Evolutionary conservation across 352 stramenopile genomes (phyloP).

Genomic region (Globisporangium lucens): DNA sequence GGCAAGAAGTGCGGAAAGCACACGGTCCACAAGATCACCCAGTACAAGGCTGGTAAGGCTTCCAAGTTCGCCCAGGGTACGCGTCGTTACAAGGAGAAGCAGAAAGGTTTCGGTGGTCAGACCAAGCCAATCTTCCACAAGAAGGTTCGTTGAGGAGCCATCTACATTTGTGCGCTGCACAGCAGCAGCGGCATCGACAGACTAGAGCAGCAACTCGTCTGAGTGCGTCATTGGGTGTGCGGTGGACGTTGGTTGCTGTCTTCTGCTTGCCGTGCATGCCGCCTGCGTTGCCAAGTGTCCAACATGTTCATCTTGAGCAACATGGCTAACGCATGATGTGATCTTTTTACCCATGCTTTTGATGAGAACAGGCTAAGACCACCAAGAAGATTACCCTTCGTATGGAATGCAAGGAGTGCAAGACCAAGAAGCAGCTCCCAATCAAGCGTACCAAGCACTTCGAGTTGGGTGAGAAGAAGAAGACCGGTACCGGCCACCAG

Average conservation of each 20-base stretch:
- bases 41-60: constrained; percentile 99
- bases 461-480: constrained; percentile 99
- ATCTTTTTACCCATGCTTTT: not conserved
- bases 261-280: not conserved
- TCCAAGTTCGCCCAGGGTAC: constrained; percentile 98
- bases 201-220: not conserved
- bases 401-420: constrained; percentile 99
- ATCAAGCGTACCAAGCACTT: constrained; percentile 99
- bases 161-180: not conserved
- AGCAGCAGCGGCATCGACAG: not conserved
- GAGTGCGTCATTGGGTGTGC: not conserved
- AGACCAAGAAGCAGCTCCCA: constrained; percentile 98
- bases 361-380: constrained; percentile 92
- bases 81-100: constrained; percentile 99
- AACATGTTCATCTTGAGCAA: not conserved
- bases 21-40: constrained; percentile 99
- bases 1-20: constrained; percentile 99
- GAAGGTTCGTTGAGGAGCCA: constrained; percentile 69
- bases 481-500: constrained; percentile 91
- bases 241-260: not conserved
- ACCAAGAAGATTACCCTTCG: constrained; percentile 96
- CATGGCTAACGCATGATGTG: not conserved
- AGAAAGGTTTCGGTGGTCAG: constrained; percentile 99
- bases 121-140: constrained; percentile 99
- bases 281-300: not conserved